Percentiles rank a stretch among this genome's conserved stretches.
Evolutionary conservation across 2,329 filamentous ascomycete species (phyloP).

Genomic region (Trichoderma cornu-damae): DNA sequence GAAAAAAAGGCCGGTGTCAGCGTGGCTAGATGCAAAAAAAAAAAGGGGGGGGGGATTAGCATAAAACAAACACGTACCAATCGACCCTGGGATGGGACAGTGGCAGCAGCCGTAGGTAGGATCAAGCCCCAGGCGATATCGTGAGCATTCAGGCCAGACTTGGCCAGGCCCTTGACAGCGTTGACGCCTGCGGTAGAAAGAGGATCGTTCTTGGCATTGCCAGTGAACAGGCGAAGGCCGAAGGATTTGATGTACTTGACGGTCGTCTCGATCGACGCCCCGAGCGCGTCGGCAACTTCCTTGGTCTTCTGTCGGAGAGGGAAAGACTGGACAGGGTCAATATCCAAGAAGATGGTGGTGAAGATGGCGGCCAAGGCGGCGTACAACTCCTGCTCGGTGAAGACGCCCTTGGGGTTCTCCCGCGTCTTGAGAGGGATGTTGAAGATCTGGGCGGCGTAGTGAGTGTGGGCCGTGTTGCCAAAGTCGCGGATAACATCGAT

Average conservation of each 20-base stretch:
- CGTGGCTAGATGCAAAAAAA: neutral
- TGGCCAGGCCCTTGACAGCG: constrained; percentile 60
- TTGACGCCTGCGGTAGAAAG: constrained; percentile 60
- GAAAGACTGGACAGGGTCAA: constrained; percentile 63
- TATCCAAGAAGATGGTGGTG: constrained; percentile 59
- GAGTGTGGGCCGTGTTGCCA: constrained; percentile 60
- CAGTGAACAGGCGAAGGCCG: constrained; percentile 44
- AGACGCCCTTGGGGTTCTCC: constrained; percentile 54
- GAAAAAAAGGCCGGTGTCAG: constrained; percentile 20
- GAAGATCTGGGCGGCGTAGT: constrained; percentile 59
- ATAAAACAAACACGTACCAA: constrained; percentile 42
- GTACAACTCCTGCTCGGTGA: constrained; percentile 52
- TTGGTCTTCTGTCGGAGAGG: constrained; percentile 55
- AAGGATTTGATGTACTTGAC: constrained; percentile 52
- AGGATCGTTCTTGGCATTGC: constrained; percentile 45
- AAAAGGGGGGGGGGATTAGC: neutral
- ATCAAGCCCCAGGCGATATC: constrained; percentile 69
- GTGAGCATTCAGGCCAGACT: constrained; percentile 55
- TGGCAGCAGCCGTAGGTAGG: constrained; percentile 59
- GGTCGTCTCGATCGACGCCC: constrained; percentile 56
- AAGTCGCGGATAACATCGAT: constrained; percentile 68
- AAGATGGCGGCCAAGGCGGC: constrained; percentile 62
- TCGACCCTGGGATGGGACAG: constrained; percentile 67
- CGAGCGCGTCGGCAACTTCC: constrained; percentile 54
- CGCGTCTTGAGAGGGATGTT: constrained; percentile 62